phyloP scores from a whole-genome alignment of 192 early-diverging fungal species.

The Phlyctochytrium planicorne region DNA sequence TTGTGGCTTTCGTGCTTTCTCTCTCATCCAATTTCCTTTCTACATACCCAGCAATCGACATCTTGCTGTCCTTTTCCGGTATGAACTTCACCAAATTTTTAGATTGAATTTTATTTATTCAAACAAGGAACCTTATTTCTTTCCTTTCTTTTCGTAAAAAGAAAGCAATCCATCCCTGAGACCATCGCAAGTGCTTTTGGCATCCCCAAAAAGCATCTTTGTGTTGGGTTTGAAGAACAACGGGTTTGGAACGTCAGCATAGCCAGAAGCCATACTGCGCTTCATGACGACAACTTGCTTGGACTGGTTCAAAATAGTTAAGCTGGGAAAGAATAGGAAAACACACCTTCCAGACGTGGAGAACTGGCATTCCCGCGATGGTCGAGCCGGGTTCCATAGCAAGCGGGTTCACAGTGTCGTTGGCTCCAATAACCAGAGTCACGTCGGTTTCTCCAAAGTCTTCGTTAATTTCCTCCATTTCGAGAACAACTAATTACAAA shows the following conservation, averaged over 20 bases:
- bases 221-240: constrained; percentile 35
- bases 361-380: constrained; percentile 40
- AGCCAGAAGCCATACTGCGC: constrained; percentile 31
- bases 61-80: too few species aligned
- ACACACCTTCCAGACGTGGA: constrained; percentile 34
- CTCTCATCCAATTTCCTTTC: too few species aligned
- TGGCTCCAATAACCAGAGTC: constrained; percentile 34
- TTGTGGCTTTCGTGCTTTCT: too few species aligned
- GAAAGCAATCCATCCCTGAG: constrained; percentile 17
- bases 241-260: constrained; percentile 41
- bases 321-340: not conserved
- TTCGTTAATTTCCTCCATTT: constrained; percentile 44
- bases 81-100: not conserved
- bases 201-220: constrained; percentile 39
- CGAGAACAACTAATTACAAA: constrained; percentile 24
- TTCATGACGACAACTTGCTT: constrained; percentile 41
- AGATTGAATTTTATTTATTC: not conserved
- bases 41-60: too few species aligned
- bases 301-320: constrained; percentile 3
- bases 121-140: not conserved
- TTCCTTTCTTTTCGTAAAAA: not conserved
- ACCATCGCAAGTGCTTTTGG: constrained; percentile 30
- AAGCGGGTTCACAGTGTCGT: constrained; percentile 41
- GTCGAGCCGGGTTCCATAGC: constrained; percentile 28
- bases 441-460: constrained; percentile 36